phyloP scores from a whole-genome alignment of 768 basidiomycete genomes.

The Boletellus ananas region DNA sequence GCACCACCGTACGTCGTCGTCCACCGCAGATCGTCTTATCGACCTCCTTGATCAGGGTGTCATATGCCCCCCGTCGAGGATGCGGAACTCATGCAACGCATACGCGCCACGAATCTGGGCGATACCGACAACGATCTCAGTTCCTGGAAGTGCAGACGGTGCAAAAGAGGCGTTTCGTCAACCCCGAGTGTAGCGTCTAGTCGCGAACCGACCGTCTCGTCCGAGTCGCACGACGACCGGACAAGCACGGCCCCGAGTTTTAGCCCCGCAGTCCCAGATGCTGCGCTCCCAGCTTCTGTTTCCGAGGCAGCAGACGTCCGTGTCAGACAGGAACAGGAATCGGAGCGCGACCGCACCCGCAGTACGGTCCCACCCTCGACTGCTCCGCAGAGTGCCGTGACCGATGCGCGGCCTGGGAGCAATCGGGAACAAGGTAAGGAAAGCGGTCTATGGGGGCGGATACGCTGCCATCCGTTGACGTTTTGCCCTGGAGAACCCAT shows the following conservation, averaged over 20 bases:
- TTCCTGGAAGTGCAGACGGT: slow-evolving; percentile 31
- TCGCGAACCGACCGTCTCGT: slow-evolving; percentile 7
- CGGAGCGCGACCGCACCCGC: slow-evolving; percentile 5
- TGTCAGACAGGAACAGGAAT: slow-evolving; percentile 3
- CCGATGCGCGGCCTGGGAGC: not conserved
- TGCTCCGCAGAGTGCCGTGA: not conserved
- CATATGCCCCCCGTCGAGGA: slow-evolving; percentile 30
- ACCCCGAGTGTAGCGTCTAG: slow-evolving; percentile 3
- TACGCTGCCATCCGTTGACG: not conserved
- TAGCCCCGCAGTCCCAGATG: not conserved
- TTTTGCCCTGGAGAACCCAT: no score
- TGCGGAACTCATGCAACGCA: slow-evolving; percentile 19
- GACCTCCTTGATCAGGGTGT: slow-evolving; percentile 22
- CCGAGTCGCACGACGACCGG: slow-evolving; percentile 1
- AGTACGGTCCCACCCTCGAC: slow-evolving; percentile 1
- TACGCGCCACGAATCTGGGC: slow-evolving; percentile 23
- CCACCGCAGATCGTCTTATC: not conserved
- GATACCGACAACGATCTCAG: slow-evolving; percentile 22
- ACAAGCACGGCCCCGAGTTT: not conserved
- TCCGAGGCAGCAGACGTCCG: not conserved
- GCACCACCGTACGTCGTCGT: slow-evolving; percentile 30
- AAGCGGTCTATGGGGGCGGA: not conserved
- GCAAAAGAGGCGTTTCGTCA: slow-evolving; percentile 19
- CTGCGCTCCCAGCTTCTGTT: not conserved
- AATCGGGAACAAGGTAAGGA: not conserved